These are phyloP conservation scores for Chrysopogon serrulatus DNA, from an alignment of 176 grass and related monocot genomes.

Conservation along the genomic window DNA sequence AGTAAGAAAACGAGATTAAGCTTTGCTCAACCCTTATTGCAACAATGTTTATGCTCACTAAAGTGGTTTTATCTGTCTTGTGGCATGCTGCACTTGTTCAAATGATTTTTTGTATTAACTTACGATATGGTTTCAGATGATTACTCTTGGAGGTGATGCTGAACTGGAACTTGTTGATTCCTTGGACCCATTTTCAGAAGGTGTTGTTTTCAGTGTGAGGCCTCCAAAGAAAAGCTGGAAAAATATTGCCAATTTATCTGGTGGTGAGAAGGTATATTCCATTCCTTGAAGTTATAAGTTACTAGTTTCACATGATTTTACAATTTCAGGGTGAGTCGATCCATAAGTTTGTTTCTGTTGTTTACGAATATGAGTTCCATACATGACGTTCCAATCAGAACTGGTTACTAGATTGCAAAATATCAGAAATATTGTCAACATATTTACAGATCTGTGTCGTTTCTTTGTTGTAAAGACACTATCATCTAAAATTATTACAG, in stretches of 20 bases:
- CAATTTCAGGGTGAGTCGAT: neutral
- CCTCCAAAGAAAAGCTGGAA: conserved; percentile 98
- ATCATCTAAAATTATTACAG: neutral
- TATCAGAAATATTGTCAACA: neutral
- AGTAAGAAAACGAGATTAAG: neutral
- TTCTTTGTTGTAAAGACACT: neutral
- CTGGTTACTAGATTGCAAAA: neutral
- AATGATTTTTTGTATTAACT: neutral
- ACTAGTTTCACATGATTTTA: neutral
- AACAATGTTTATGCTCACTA: neutral
- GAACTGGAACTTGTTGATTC: conserved; percentile 98
- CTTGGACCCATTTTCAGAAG: conserved; percentile 96
- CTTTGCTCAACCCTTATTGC: neutral
- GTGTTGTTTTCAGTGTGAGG: conserved; percentile 98
- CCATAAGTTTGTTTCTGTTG: neutral
- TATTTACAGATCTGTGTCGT: neutral
- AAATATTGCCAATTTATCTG: conserved; percentile 96
- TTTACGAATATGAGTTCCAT: neutral
- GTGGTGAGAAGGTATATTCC: conserved; percentile 84
- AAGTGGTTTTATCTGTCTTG: neutral
- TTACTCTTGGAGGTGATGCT: conserved; percentile 97
- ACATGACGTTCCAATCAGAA: neutral
- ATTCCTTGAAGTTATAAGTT: neutral
- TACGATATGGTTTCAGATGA: conserved; percentile 59
- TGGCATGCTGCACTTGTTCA: neutral